These are phyloP conservation scores for Ochetophila trinervis DNA, from an alignment of 306 rosid genomes.

Conservation along the genomic window DNA sequence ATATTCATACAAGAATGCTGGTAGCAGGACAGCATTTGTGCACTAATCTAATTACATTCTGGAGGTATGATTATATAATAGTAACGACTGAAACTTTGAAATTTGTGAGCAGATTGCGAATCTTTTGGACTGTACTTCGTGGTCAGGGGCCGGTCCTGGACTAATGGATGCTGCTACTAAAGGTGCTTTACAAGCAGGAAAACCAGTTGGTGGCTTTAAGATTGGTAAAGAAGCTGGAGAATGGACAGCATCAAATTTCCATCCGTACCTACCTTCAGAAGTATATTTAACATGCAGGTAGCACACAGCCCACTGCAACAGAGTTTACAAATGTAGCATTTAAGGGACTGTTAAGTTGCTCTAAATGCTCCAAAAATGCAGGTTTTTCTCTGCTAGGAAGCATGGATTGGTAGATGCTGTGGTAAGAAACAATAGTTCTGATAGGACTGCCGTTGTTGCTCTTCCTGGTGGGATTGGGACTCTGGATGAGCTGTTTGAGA, in stretches of 20 bases:
- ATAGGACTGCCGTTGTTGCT: conserved; percentile 71
- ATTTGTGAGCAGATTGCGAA: conserved; percentile 55
- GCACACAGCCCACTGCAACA: background rate
- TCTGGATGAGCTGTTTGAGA: conserved; percentile 84
- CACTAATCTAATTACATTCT: conserved; percentile 1
- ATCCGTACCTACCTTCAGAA: conserved; percentile 73
- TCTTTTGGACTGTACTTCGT: conserved; percentile 82
- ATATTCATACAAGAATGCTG: conserved; percentile 1
- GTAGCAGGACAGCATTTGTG: too few relatives aligned
- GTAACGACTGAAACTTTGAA: conserved; percentile 7
- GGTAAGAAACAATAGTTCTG: conserved; percentile 53
- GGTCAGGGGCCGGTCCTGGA: conserved; percentile 96
- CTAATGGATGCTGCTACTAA: conserved; percentile 88
- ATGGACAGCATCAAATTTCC: conserved; percentile 74
- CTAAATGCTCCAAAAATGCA: conserved; percentile 33
- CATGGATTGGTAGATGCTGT: conserved; percentile 92
- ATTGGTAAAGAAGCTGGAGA: conserved; percentile 82
- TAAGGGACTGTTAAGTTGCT: background rate
- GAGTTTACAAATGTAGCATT: background rate
- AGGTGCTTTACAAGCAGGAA: conserved; percentile 77
- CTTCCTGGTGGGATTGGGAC: conserved; percentile 97
- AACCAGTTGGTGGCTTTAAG: conserved; percentile 83
- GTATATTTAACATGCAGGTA: conserved; percentile 87
- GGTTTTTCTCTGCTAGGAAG: conserved; percentile 97
- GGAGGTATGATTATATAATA: background rate